Evolutionary conservation across 2,329 filamentous ascomycete species (phyloP), one percentile per base, ranked within the genome.

Genomic region (Chaetothyriales sp.): DNA sequence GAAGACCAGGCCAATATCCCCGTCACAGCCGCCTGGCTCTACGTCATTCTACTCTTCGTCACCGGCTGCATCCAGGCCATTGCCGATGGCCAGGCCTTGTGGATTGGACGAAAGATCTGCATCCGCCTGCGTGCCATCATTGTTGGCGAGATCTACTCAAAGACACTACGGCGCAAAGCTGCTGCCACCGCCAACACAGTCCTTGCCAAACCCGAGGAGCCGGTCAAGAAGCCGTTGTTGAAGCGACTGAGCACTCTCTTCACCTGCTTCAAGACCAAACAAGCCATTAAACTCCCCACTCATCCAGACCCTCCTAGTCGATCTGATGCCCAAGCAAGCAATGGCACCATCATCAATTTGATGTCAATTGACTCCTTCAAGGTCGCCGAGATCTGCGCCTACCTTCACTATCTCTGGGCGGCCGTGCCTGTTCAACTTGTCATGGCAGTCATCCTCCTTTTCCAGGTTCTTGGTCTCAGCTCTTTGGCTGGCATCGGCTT

Each of bases 331-430:
- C 87, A 94, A 69, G 90, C 88, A 42, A 95, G 92, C 54, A 76
- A 93, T 48, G 92, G 93, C 55, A 94, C 92, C n/a, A 95, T 98
- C 62, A 98, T 98, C 72, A 98, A 96, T 66, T 74, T 98, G 58
- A 98, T 98, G 92, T 93, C 92, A 9, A 93, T 98, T 43, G 93
- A 98, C 71, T 95, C 90, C 46, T 96, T 96, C 79, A 98, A 98
- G 70, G 87, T 98, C 50, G 85, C 86, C 55, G 92, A 98, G 64
- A 83, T 95, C 53, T 92, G 87, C 39, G 85, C 90, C 0, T 98
- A 98, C 65, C 73, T 98, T 28, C 92, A 98, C 68, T 98, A 94
- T 67, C 73, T 98, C n/a, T 84, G 90, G 73, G 90, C 89, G 0
- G 82, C 84, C 54, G 89, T 90, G 1, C 92, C 92, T 0, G 85